Percentiles rank a stretch among this genome's conserved stretches.
Conservation (phyloP, 371 early-diverging fungal genomes). For the Syncephalastrum sp. region DNA sequence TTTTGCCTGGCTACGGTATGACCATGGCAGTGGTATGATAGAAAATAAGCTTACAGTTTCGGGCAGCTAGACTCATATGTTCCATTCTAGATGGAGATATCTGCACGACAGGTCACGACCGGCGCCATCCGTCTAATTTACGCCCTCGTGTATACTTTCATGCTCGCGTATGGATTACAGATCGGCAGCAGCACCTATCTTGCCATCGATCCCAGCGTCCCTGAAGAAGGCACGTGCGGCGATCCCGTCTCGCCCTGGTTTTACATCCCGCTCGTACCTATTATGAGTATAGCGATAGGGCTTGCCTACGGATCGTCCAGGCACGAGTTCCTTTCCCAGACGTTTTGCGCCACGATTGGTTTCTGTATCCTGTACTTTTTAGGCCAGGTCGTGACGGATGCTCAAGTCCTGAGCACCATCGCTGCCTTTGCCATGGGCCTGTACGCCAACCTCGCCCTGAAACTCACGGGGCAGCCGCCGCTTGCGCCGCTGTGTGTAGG, state of each 20-base stretch:
- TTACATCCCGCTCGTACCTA: conserved; percentile 30
- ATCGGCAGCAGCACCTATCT: conserved; percentile 54
- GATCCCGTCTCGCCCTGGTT: conserved; percentile 32
- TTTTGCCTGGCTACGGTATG: conserved; percentile 68
- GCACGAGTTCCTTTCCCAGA: conserved; percentile 33
- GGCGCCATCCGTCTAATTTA: conserved; percentile 78
- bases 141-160: conserved; percentile 72
- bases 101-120: conserved; percentile 73
- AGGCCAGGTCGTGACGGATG: conserved; percentile 29
- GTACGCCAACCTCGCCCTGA: conserved; percentile 38
- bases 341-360: conserved; percentile 25
- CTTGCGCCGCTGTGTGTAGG: conserved; percentile 37
- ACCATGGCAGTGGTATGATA: conserved; percentile 57
- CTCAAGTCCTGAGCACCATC: conserved; percentile 31
- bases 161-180: conserved; percentile 76
- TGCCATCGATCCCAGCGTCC: conserved; percentile 24
- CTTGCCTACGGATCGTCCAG: conserved; percentile 31
- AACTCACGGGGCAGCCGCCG: conserved; percentile 34
- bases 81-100: conserved; percentile 28
- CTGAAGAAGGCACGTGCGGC: conserved; percentile 27
- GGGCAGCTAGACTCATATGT: background rate
- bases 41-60: background rate
- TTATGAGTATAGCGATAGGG: conserved; percentile 29
- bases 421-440: conserved; percentile 38
- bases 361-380: conserved; percentile 33